phyloP scores from a whole-genome alignment of 2,329 filamentous ascomycete genomes.

The Blumeriella jaapii region DNA sequence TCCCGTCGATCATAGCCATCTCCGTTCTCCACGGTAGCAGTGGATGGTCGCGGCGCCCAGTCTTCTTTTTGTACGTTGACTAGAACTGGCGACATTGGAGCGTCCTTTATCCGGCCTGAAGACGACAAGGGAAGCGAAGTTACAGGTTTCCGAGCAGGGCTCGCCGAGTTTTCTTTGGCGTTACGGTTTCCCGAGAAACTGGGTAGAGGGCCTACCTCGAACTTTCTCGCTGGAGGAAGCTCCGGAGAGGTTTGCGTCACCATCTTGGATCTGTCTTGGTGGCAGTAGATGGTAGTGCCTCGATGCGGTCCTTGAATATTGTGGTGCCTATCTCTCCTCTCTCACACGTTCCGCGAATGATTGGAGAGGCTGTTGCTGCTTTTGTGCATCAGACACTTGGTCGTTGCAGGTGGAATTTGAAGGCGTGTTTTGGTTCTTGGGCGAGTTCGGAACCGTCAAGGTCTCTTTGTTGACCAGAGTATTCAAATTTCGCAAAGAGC shows the following conservation, averaged over 20 bases:
- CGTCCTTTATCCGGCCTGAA: slow-evolving; percentile 33
- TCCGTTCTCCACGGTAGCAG: slow-evolving; percentile 37
- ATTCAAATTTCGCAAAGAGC: too few relatives aligned
- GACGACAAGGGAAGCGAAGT: slow-evolving; percentile 18
- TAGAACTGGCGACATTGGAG: slow-evolving; percentile 44
- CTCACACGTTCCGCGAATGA: background rate
- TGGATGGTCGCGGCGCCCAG: slow-evolving; percentile 40
- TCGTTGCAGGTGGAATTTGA: too few relatives aligned
- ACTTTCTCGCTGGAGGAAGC: slow-evolving; percentile 11
- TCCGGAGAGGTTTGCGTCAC: slow-evolving; percentile 16
- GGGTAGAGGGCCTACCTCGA: slow-evolving; percentile 5
- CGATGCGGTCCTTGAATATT: background rate
- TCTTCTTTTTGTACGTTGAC: slow-evolving; percentile 42
- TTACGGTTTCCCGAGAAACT: slow-evolving; percentile 12
- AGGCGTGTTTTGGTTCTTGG: too few relatives aligned
- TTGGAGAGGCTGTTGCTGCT: background rate
- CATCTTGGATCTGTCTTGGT: slow-evolving; percentile 11
- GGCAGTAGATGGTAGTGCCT: background rate
- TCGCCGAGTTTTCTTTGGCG: slow-evolving; percentile 18
- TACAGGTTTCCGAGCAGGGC: slow-evolving; percentile 12
- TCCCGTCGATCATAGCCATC: slow-evolving; percentile 1
- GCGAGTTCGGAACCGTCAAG: too few relatives aligned
- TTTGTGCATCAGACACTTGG: too few relatives aligned
- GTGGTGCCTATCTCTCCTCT: background rate
- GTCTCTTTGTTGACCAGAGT: too few relatives aligned